These are phyloP conservation scores for Coemansia sp. DNA, from an alignment of 192 early-diverging fungal species.

Conservation along the genomic window DNA sequence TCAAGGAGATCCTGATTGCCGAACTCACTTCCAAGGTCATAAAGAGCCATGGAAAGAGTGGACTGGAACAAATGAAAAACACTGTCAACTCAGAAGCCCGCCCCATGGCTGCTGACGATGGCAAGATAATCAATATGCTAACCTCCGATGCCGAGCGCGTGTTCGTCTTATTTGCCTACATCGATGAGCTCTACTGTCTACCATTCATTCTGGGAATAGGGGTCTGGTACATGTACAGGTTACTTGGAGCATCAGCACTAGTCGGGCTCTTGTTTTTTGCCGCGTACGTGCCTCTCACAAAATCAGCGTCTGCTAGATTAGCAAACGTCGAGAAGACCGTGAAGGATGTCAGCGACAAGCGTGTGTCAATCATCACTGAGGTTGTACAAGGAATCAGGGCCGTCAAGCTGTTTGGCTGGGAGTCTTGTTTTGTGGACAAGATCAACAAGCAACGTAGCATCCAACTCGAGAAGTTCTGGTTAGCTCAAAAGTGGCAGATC, in stretches of 20 bases:
- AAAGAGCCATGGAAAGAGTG: constrained; percentile 57
- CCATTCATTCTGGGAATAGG: constrained; percentile 68
- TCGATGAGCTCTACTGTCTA: constrained; percentile 62
- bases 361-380: constrained; percentile 79
- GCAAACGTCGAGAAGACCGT: constrained; percentile 59
- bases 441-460: constrained; percentile 65
- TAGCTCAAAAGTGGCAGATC: constrained; percentile 55
- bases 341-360: constrained; percentile 66
- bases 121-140: constrained; percentile 74
- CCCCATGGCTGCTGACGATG: constrained; percentile 42
- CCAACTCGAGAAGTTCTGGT: constrained; percentile 61
- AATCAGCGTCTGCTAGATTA: constrained; percentile 52
- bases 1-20: constrained; percentile 61
- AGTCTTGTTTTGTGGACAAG: constrained; percentile 66
- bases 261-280: constrained; percentile 70
- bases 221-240: constrained; percentile 65
- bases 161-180: constrained; percentile 55
- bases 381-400: constrained; percentile 85
- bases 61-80: constrained; percentile 33
- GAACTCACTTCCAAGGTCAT: constrained; percentile 67
- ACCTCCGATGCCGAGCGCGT: constrained; percentile 69
- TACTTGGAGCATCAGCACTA: constrained; percentile 79
- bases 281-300: constrained; percentile 59
- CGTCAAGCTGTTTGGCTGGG: constrained; percentile 91
- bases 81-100: constrained; percentile 18